Evolutionary conservation across 1,284 basidiomycete species (phyloP), one percentile per base, ranked within the genome.

Genomic region (Singerocomus inundabilis): DNA sequence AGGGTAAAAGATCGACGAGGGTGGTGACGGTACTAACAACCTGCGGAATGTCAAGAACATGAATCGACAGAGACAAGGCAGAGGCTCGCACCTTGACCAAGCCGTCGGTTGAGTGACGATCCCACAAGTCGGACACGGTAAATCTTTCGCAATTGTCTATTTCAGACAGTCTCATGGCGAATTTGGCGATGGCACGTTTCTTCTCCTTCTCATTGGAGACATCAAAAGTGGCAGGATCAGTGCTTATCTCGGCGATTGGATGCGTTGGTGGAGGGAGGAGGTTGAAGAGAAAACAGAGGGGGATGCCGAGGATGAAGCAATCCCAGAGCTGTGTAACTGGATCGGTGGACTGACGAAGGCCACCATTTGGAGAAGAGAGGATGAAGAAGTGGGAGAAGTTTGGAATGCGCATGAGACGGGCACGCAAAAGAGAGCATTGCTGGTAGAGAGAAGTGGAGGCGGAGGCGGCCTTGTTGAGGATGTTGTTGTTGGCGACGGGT

Each of bases 261-360:
- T 78, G 76, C 51, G 81, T 80, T 10, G 78, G 68, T 50, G 79
- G 75, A 36, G 89, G 88, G 51, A 96, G 84, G 63, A 88, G 84
- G 73, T 99, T 97, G 79, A 91, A 96, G 60, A 99, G 86, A 72
- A 88, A 94, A 74, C 93, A 96, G 55, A 99, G 87, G 32, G 95
- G 89, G 30, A 92, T 87, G 54, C 97, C 96, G 37, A 95, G 82
- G 32, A 93, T 87, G 72, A 99, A 91, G 66, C 90, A 85, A 66
- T 95, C 91, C 85, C 94, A 95, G 44, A 98, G 84, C 70, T 95
- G 92, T 36, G 91, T 88, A 60, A 99, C 96, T 35, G 88, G 87
- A 71, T 91, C 88, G 35, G 86, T 86, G 29, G 85, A 88, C 65
- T 84, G 82, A 53, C 88, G 79, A 18, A 82, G 74, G 58, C 74